Evolutionary conservation across 129 eudicot species (phyloP).

Genomic region (Escallonia herrerae): DNA sequence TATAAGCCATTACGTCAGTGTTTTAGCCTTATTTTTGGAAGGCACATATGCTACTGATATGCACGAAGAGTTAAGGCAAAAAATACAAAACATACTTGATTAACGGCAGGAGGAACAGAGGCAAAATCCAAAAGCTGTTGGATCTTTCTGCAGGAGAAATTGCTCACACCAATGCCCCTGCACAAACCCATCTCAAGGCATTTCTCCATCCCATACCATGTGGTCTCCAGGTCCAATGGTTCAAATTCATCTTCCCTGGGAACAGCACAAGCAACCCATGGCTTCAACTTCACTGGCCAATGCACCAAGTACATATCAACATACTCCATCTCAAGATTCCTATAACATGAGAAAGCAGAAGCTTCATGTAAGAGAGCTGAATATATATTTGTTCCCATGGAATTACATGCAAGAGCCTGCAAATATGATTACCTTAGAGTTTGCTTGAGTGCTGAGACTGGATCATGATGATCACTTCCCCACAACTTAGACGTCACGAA

Average conservation of each 20-base stretch:
- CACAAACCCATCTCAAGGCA: conserved; percentile 54
- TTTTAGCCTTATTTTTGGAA: neutral
- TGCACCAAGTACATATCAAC: conserved; percentile 62
- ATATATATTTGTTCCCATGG: neutral
- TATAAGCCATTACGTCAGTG: no score
- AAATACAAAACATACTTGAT: conserved; percentile 33
- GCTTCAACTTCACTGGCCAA: conserved; percentile 54
- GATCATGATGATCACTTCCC: conserved; percentile 63
- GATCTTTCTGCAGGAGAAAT: conserved; percentile 45
- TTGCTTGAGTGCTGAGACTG: conserved; percentile 47
- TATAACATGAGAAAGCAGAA: neutral
- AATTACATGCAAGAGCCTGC: neutral
- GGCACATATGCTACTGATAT: conserved; percentile 27
- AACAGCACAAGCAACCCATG: conserved; percentile 36
- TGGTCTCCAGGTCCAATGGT: conserved; percentile 33
- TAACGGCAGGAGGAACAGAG: conserved; percentile 47
- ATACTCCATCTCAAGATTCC: conserved; percentile 52
- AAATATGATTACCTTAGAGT: conserved; percentile 29
- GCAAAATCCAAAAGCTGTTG: conserved; percentile 31
- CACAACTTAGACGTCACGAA: conserved; percentile 54
- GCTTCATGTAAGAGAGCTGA: no score
- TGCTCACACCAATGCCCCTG: conserved; percentile 53
- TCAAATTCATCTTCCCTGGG: conserved; percentile 51
- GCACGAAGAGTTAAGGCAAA: conserved; percentile 46
- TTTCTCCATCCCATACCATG: conserved; percentile 59